Evolutionary conservation across 192 early-diverging fungal species (phyloP), one percentile per base, ranked within the genome.

Genomic region (Backusella westeae): DNA sequence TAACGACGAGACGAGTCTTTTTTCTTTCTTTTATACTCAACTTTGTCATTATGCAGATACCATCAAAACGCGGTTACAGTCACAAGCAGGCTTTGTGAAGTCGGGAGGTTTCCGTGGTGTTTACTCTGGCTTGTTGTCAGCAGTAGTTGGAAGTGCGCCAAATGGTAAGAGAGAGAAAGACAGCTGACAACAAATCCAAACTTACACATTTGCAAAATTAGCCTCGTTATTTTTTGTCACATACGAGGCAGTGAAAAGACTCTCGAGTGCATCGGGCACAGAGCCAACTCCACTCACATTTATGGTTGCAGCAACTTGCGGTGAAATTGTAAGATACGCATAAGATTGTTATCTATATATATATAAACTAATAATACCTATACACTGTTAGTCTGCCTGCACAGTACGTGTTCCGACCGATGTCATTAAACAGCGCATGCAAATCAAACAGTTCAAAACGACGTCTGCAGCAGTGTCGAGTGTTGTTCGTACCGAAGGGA

Each of bases 371-470:
- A 32, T 3, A 32, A 32, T 32, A 32, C 0, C n/a, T 7, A 17
- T 12, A 42, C 35, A 36, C 7, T 46, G 49, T 29, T 72, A 94
- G 93, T 84, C 90, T 7, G 97, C 97, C 19, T 97, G 97, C 77
- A 80, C 94, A 56, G 91, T 97, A 32, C 89, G 97, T 17, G 96
- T 97, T 21, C 97, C 97, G 2, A 97, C 97, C 17, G 97, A 99
- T 75, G 93, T 97, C 12, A 88, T 97, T 67, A 99, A 99, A 81
- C 95, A 96, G 81, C 86, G 97, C 70, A 92, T 99, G 93, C 97
- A 99, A 82, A 90, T 94, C 38, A 85, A 92, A 79, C 93, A 93
- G 67, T 93, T 89, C 75, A 38, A 46, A 0, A 85, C 88, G 53
- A 87, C 90, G n/a, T 75, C 77, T 8, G 77, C 69, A 3, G 95